Percentiles rank a stretch among this genome's conserved stretches.
Evolutionary conservation across 257 asterid genomes (phyloP).

Genomic region (Salvia hispanica): DNA sequence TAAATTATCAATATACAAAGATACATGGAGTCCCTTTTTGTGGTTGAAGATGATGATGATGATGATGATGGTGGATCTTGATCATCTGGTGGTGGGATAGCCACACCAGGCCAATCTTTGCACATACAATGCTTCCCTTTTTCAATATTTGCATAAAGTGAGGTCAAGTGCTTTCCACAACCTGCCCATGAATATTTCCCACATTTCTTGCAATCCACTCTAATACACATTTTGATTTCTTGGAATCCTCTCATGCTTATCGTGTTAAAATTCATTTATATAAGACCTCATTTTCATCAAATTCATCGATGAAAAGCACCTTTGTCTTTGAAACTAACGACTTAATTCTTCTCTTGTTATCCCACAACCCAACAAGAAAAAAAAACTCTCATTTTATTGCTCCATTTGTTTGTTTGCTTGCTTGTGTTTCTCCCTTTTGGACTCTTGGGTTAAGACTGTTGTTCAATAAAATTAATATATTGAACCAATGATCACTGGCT

Average conservation of each 20-base stretch:
- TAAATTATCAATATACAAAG: neutral
- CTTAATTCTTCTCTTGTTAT: conserved; percentile 33
- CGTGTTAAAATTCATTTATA: neutral
- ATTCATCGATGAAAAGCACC: conserved; percentile 32
- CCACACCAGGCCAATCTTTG: conserved; percentile 79
- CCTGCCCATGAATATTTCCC: conserved; percentile 71
- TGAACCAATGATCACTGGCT: neutral
- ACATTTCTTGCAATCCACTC: conserved; percentile 64
- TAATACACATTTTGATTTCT: conserved; percentile 49
- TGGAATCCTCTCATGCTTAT: neutral
- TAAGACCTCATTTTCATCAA: conserved; percentile 29
- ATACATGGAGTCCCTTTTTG: neutral
- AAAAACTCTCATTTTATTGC: neutral
- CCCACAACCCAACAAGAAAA: conserved; percentile 13
- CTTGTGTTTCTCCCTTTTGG: conserved; percentile 25
- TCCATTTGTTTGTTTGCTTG: conserved; percentile 25
- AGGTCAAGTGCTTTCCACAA: conserved; percentile 61
- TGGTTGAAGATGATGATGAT: conserved; percentile 37
- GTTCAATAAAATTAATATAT: neutral
- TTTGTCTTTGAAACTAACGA: conserved; percentile 28
- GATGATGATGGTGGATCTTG: neutral
- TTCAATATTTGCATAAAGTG: conserved; percentile 48
- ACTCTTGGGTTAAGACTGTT: neutral
- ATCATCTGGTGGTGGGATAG: conserved; percentile 35
- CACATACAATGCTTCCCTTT: conserved; percentile 74